These are phyloP conservation scores for Prunus yedoensis DNA, from an alignment of 331 rosid species.

Conservation along the genomic window DNA sequence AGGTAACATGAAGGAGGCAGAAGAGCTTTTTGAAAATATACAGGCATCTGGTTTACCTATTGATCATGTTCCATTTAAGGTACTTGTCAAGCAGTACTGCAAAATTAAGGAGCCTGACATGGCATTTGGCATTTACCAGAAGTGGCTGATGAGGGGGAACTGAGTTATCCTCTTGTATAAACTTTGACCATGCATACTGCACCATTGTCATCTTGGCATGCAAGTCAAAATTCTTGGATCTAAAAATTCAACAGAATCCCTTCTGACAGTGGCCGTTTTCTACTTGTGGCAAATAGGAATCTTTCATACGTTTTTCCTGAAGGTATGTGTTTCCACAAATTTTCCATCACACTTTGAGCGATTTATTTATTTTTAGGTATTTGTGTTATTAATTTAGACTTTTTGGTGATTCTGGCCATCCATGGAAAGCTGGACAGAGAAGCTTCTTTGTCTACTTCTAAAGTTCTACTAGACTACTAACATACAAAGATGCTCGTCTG, in stretches of 20 bases:
- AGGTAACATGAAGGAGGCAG: slow-evolving; percentile 62
- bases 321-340: slow-evolving; percentile 23
- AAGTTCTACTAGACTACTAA: not conserved
- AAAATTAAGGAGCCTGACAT: slow-evolving; percentile 48
- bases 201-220: slow-evolving; percentile 17
- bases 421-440: no score
- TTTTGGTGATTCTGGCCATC: not conserved
- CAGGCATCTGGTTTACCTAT: slow-evolving; percentile 51
- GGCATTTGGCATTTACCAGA: slow-evolving; percentile 62
- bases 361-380: not conserved
- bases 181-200: not conserved
- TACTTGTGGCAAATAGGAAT: slow-evolving; percentile 9
- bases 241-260: slow-evolving; percentile 9
- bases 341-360: not conserved
- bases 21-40: slow-evolving; percentile 50
- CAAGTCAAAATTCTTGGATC: slow-evolving; percentile 16
- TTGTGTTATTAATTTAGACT: not conserved
- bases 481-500: not conserved
- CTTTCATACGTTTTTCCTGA: slow-evolving; percentile 6
- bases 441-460: no score
- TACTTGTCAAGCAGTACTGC: slow-evolving; percentile 62
- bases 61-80: slow-evolving; percentile 66
- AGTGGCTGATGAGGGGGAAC: slow-evolving; percentile 48
- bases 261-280: slow-evolving; percentile 10
- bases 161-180: slow-evolving; percentile 17